A percentile compares a stretch with the other conserved stretches of the same genome.
phyloP scores from a whole-genome alignment of 495 filamentous ascomycete genomes.

The Aspergillus campestris region DNA sequence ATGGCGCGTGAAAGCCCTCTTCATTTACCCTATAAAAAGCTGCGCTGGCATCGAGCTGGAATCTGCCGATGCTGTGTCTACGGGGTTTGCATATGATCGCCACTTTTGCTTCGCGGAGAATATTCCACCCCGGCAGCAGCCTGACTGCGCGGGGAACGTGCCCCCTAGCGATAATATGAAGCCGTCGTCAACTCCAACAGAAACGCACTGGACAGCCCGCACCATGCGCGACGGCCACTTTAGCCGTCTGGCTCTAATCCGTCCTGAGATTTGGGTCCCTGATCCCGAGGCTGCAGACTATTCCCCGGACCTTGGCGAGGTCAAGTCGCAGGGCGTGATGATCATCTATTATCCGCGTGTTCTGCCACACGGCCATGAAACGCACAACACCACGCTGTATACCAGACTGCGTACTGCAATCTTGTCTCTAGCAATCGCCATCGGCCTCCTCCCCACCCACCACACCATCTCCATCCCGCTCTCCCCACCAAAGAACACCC shows the following conservation, averaged over 20 bases:
- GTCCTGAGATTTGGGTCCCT: conserved; percentile 72
- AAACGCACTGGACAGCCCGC: conserved; percentile 64
- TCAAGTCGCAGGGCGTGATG: conserved; percentile 32
- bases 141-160: conserved; percentile 12
- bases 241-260: conserved; percentile 61
- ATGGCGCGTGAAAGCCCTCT: conserved; percentile 69
- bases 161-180: conserved; percentile 26
- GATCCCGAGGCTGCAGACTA: conserved; percentile 46
- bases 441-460: conserved; percentile 17
- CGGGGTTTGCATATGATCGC: conserved; percentile 75
- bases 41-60: conserved; percentile 73
- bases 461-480: conserved; percentile 55
- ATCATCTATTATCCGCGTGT: conserved; percentile 29
- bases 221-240: conserved; percentile 64
- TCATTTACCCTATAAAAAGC: conserved; percentile 83
- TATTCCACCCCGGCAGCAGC: conserved; percentile 28
- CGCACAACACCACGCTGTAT: conserved; percentile 1
- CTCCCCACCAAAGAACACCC: conserved; percentile 44
- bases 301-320: conserved; percentile 25
- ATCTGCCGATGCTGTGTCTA: conserved; percentile 53
- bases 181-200: conserved; percentile 31
- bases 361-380: too few species aligned
- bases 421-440: conserved; percentile 9
- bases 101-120: conserved; percentile 76
- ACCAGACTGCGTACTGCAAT: neutral